These are phyloP conservation scores for Lodderomyces elongisporus DNA, from an alignment of 1,139 yeast species.

Conservation along the genomic window DNA sequence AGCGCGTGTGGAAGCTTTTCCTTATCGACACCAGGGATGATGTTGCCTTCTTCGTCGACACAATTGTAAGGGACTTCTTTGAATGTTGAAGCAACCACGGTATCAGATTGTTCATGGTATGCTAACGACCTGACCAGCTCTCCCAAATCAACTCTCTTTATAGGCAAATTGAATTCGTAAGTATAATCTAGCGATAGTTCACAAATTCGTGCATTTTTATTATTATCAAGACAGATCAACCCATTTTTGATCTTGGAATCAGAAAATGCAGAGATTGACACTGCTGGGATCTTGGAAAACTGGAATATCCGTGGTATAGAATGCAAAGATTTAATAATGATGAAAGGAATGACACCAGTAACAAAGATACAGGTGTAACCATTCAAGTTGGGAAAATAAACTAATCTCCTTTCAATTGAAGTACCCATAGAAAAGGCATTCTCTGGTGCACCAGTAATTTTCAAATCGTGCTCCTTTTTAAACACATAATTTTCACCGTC, in stretches of 20 bases:
- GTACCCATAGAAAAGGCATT: constrained; percentile 70
- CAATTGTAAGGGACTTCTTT: constrained; percentile 59
- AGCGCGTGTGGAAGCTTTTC: constrained; percentile 45
- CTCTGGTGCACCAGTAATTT: constrained; percentile 69
- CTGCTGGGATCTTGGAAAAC: constrained; percentile 59
- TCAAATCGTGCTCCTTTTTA: constrained; percentile 42
- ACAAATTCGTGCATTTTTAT: constrained; percentile 68
- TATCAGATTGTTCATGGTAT: constrained; percentile 66
- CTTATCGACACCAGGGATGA: constrained; percentile 55
- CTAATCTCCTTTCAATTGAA: constrained; percentile 61
- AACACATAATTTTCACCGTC: constrained; percentile 49
- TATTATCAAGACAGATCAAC: constrained; percentile 67
- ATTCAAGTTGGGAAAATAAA: constrained; percentile 53
- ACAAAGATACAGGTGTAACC: constrained; percentile 62
- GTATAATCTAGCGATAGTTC: constrained; percentile 48
- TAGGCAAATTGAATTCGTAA: constrained; percentile 63
- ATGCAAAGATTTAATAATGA: constrained; percentile 59
- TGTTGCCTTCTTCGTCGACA: constrained; percentile 69
- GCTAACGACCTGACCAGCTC: constrained; percentile 66
- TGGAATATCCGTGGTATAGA: constrained; percentile 65
- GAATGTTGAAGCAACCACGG: constrained; percentile 63
- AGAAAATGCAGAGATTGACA: constrained; percentile 55
- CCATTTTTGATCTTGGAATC: constrained; percentile 43
- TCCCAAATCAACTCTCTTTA: constrained; percentile 49
- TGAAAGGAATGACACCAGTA: constrained; percentile 71